Evolutionary conservation across 164 flowering plant genomes (phyloP).

Genomic region (Magnolia changhungtana): DNA sequence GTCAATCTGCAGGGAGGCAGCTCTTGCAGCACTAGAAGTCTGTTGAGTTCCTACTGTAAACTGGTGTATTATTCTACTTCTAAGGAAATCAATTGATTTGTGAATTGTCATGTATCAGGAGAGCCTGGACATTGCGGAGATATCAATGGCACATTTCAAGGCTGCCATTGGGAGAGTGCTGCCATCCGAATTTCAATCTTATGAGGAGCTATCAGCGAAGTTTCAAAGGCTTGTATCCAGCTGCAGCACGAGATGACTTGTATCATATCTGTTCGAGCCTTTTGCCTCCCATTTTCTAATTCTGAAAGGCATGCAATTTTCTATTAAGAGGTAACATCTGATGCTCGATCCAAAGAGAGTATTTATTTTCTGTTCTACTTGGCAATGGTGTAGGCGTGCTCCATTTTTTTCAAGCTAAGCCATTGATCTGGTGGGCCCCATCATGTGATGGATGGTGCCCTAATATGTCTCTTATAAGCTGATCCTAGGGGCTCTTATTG

Average conservation of each 20-base stretch:
- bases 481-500: too few relatives aligned
- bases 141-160: constrained; percentile 71
- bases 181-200: constrained; percentile 52
- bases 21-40: constrained; percentile 70
- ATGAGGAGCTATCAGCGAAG: constrained; percentile 44
- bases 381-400: too few relatives aligned
- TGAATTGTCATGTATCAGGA: constrained; percentile 44
- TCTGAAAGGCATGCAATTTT: neutral
- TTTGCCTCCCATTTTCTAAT: neutral
- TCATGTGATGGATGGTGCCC: too few relatives aligned
- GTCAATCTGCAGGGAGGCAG: constrained; percentile 73
- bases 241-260: constrained; percentile 10
- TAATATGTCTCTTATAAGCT: too few relatives aligned
- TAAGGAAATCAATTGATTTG: neutral
- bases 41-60: constrained; percentile 15
- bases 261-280: neutral
- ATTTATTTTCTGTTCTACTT: too few relatives aligned
- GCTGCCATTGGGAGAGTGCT: constrained; percentile 48
- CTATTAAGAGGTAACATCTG: too few relatives aligned
- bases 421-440: too few relatives aligned
- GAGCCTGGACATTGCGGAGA: constrained; percentile 43
- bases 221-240: constrained; percentile 68
- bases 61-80: neutral
- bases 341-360: too few relatives aligned
- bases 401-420: too few relatives aligned